Evolutionary conservation across 495 filamentous ascomycete species (phyloP).

Genomic region (Daldinia caldariorum): DNA sequence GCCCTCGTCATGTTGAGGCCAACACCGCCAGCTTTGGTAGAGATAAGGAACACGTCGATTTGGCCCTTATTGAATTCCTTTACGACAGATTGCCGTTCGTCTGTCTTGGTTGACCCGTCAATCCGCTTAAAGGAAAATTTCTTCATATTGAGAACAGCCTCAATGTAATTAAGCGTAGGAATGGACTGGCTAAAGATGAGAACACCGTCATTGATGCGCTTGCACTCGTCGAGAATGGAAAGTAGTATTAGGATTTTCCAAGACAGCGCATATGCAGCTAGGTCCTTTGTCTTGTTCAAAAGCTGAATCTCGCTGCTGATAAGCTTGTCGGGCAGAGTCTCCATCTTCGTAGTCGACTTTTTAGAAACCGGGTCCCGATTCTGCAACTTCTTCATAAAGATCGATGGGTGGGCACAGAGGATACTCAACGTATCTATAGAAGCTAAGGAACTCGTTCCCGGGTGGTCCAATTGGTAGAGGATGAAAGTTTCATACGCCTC

Average conservation of each 20-base stretch:
- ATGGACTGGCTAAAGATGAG: constrained; percentile 84
- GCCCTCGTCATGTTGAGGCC: constrained; percentile 87
- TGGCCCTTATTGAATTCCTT: constrained; percentile 72
- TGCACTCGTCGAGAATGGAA: constrained; percentile 71
- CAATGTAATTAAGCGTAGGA: constrained; percentile 73
- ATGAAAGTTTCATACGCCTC: constrained; percentile 71
- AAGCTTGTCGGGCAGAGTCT: constrained; percentile 46
- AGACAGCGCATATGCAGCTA: constrained; percentile 58
- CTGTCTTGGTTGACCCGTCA: constrained; percentile 68
- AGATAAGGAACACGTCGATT: constrained; percentile 75
- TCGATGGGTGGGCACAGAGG: constrained; percentile 79
- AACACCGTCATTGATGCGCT: constrained; percentile 71
- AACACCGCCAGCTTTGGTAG: constrained; percentile 81
- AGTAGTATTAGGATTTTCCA: constrained; percentile 73
- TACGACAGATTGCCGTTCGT: constrained; percentile 65
- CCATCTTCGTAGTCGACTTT: constrained; percentile 24
- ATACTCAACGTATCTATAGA: constrained; percentile 60
- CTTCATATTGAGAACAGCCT: constrained; percentile 59
- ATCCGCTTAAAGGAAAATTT: constrained; percentile 63
- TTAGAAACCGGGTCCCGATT: constrained; percentile 41
- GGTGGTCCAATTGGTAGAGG: constrained; percentile 27
- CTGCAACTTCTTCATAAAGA: constrained; percentile 67
- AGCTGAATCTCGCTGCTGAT: constrained; percentile 47
- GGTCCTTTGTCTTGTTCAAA: constrained; percentile 40
- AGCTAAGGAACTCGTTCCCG: constrained; percentile 62